Base-by-base conservation (phyloP, 106 monocot species). In the Dendrobium chrysotoxum region DNA sequence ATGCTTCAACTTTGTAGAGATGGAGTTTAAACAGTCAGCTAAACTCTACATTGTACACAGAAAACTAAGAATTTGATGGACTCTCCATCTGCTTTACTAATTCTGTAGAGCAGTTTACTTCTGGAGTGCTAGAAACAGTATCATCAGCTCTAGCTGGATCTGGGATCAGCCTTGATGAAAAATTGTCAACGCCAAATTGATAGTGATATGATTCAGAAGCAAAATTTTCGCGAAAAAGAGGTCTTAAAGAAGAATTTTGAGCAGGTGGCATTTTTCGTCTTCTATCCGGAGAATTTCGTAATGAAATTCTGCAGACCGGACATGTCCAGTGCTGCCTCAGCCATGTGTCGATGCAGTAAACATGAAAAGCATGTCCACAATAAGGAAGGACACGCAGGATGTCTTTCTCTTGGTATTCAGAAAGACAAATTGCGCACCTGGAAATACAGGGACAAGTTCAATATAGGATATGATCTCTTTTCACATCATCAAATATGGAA, bases 381-480 rank as follows among this genome's bases (percentile, higher is more conserved):
- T 87, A 89, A 10, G 93, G 93, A 85, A 93, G 87, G 53, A 92
- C 70, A 17, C 93, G 92, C 75, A 91, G 78, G 13, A 93, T 53
- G 76, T 95, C 95, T 79, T 88, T 95, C 77, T 89, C 89, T 85
- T 90, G 89, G 79, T 93, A 95, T 53, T 95, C 95, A 53, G 87
- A 79, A 61, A 95, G 89, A 79, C 92, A 95, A 10, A 95, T 82
- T 10, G 91, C 80, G 44, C 95, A 95, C 81, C 95, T 95, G 81
- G 77, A 47, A 65, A 79, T 57, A 13, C 54, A 25, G n/a, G 40
- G 28, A 64, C 25, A 23, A 64, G 2, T 50, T 50, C 50, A 50
- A 50, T 13, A 13, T 2, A 61, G 61, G 55, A 55, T 13, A 50
- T 44, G 44, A 50, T 50, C 15, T 13, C 13, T 15, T 50, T 50